Base-by-base conservation (phyloP, 176 grass and related monocot genomes). In the Oryza glaberrima region DNA sequence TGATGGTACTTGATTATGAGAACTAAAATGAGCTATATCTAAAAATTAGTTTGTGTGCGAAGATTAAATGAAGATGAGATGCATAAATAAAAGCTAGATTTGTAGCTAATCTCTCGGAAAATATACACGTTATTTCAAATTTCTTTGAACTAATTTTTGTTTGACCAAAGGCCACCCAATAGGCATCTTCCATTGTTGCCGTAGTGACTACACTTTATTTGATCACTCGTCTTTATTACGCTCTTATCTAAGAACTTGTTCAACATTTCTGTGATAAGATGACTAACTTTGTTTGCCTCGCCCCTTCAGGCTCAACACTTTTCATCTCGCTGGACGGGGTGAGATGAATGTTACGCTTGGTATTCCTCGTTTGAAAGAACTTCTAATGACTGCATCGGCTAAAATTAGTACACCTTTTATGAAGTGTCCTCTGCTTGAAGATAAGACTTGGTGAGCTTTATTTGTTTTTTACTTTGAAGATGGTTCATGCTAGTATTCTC, bases 321-420 rank as follows among this genome's bases (percentile, higher is more conserved):
- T 98, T 23, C 96, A 98, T 90, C 88, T 92, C 82, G 96, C 96
- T 86, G 96, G 93, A 69, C 93, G 91, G 67, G 96, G 91, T 17
- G 96, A 95, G 51, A 83, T 95, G 96, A 98, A 98, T 83, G 96
- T 98, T 46, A 98, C 96, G 11, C 89, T 98, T 81, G 93, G 96
- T 13, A 94, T 98, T 85, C 96, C 96, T 48, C 90, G 93, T 12
- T 86, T 98, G 43, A 86, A 94, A 83, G 96, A 98, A 88, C 83
- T 98, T 67, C 71, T 98, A 84, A 95, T 95, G 96, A 89, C 94
- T 13, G 93, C 93, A 65, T 92, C 96, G 56, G 92, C 83, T 67
- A 77, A 85, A 61, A 94, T 97, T 72, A 52, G 67, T 3, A 97
- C 91, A 12, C 96, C 96, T 67, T 26, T 89, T 83, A 98, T 98